Conservation (phyloP, 176 grass and related monocot genomes). For the Avena eriantha region DNA sequence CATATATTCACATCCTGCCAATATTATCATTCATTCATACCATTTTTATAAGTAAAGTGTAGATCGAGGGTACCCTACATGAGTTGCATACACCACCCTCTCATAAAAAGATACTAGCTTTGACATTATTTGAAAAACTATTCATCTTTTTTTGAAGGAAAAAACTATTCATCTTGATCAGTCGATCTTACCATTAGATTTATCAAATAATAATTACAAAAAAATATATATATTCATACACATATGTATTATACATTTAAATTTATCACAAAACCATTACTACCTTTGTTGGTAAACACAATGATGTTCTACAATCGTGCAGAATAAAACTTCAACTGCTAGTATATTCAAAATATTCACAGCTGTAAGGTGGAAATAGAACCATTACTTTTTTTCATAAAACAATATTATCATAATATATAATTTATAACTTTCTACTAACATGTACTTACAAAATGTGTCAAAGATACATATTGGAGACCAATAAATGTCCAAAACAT, state of each 20-base stretch:
- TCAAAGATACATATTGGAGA: not conserved
- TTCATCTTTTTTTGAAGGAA: too few species aligned
- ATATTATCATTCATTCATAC: not conserved
- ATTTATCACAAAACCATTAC: too few species aligned
- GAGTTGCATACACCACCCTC: too few species aligned
- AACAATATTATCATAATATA: not conserved
- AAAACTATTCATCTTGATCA: too few species aligned
- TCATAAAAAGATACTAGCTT: too few species aligned
- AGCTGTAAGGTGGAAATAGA: not conserved
- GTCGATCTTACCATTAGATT: too few species aligned
- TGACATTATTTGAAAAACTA: too few species aligned
- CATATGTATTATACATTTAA: too few species aligned
- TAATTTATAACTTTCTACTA: not conserved
- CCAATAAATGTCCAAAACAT: not conserved
- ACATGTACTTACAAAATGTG: not conserved
- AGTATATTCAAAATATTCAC: not conserved
- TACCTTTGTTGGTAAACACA: too few species aligned
- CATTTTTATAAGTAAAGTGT: not conserved
- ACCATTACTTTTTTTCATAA: not conserved
- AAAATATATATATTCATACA: too few species aligned
- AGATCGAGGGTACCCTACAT: not conserved
- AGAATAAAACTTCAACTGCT: not conserved
- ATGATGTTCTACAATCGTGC: too few species aligned
- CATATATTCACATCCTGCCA: not conserved
- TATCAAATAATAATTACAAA: too few species aligned